Conservation (phyloP, 768 basidiomycete genomes). For the Rhodotorula toruloides region DNA sequence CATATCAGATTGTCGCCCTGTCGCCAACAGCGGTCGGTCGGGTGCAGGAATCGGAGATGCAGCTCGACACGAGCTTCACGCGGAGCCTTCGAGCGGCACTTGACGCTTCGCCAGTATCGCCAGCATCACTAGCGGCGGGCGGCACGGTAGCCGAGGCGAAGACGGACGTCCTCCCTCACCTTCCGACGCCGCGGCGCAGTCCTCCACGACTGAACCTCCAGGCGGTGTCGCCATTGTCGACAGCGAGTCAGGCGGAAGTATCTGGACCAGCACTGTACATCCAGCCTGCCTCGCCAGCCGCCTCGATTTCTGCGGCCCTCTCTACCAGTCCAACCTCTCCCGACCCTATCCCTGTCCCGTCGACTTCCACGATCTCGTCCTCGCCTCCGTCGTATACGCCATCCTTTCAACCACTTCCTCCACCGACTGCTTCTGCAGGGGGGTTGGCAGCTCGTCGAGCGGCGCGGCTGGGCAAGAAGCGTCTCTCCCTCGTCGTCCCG, state of each 20-base stretch:
- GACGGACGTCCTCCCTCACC: too few relatives aligned
- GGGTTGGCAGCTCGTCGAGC: constrained; percentile 32
- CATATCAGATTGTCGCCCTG: too few relatives aligned
- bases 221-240: not conserved
- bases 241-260: not conserved
- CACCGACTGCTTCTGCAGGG: constrained; percentile 2
- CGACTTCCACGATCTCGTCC: not conserved
- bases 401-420: not conserved
- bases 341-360: not conserved
- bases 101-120: not conserved
- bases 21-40: too few relatives aligned
- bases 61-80: not conserved
- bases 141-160: too few relatives aligned
- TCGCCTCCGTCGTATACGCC: not conserved
- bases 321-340: not conserved
- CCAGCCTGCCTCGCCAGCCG: constrained; percentile 29
- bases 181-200: too few relatives aligned
- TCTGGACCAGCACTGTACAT: not conserved
- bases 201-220: too few relatives aligned
- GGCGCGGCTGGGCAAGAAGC: constrained; percentile 40
- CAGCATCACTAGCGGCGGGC: not conserved
- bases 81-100: not conserved
- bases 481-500: constrained; percentile 42
- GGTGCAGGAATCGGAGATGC: not conserved
- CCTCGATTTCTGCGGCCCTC: not conserved